phyloP scores from a whole-genome alignment of 805 yeast genomes.

The Nakazawaea holstii region DNA sequence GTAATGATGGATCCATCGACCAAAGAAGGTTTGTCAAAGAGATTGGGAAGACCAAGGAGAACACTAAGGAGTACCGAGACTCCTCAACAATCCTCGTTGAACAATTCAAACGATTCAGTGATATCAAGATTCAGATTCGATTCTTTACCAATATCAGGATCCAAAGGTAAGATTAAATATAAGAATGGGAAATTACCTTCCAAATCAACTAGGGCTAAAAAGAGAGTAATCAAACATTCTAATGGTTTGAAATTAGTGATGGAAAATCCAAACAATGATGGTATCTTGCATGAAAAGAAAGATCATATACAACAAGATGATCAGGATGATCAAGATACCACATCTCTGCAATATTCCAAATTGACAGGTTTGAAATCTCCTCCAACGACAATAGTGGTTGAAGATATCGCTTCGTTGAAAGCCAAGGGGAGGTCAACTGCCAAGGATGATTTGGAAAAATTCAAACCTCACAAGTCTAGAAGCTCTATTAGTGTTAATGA shows the following conservation, averaged over 20 bases:
- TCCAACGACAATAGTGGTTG: conserved; percentile 6
- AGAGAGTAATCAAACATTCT: conserved; percentile 4
- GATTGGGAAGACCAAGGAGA: conserved; percentile 11
- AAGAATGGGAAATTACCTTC: not conserved
- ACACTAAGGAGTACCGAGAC: not conserved
- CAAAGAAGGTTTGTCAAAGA: conserved; percentile 12
- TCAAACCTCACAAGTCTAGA: not conserved
- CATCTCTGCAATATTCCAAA: not conserved
- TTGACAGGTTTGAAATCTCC: not conserved
- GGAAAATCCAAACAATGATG: conserved; percentile 3
- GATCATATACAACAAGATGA: not conserved
- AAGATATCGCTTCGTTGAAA: conserved; percentile 4
- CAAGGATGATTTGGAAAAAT: conserved; percentile 1
- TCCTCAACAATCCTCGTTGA: conserved; percentile 9
- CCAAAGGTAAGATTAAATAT: not conserved
- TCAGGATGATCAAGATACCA: not conserved
- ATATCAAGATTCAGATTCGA: conserved; percentile 15
- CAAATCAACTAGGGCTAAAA: not conserved
- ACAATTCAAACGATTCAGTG: conserved; percentile 13
- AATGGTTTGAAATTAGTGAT: conserved; percentile 11
- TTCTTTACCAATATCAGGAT: not conserved
- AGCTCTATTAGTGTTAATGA: not conserved
- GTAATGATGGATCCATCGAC: conserved; percentile 16
- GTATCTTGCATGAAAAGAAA: not conserved
- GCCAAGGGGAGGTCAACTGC: conserved; percentile 7